A percentile compares a stretch with the other conserved stretches of the same genome.
phyloP scores from a whole-genome alignment of 2,329 filamentous ascomycete species.

The Gnomoniopsis sp. region DNA sequence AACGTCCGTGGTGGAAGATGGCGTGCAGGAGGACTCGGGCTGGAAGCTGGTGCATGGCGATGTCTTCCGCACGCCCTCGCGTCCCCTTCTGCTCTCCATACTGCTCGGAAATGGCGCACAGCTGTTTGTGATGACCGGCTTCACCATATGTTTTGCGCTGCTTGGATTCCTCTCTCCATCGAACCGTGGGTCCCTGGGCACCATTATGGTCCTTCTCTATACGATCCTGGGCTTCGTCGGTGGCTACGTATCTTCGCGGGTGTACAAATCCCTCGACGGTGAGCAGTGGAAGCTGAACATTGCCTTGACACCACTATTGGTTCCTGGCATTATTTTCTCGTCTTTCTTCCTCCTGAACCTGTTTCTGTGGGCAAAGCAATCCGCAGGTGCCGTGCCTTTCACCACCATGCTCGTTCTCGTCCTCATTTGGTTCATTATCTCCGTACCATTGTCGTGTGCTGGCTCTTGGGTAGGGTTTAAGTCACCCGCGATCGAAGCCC shows the following conservation, averaged over 20 bases:
- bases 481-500: conserved; percentile 65
- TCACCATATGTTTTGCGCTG: conserved; percentile 89
- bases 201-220: conserved; percentile 89
- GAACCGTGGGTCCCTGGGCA: conserved; percentile 89
- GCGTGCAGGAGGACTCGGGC: conserved; percentile 93
- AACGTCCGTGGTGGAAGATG: conserved; percentile 77
- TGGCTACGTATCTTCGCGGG: conserved; percentile 81
- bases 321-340: conserved; percentile 82
- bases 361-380: conserved; percentile 91
- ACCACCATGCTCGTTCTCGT: conserved; percentile 95
- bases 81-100: conserved; percentile 79
- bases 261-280: conserved; percentile 93
- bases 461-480: conserved; percentile 95
- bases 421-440: conserved; percentile 95
- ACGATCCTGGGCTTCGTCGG: conserved; percentile 90
- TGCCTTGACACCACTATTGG: conserved; percentile 76
- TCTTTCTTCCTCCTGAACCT: conserved; percentile 93
- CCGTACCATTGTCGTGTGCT: conserved; percentile 81
- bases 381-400: conserved; percentile 92
- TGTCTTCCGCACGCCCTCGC: conserved; percentile 85
- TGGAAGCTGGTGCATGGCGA: conserved; percentile 99
- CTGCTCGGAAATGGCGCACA: conserved; percentile 92
- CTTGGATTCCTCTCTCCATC: conserved; percentile 94
- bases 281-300: conserved; percentile 96
- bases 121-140: conserved; percentile 94